These are phyloP conservation scores for Nannochloris sp. DNA, from an alignment of 139 green algal species.

Conservation along the genomic window DNA sequence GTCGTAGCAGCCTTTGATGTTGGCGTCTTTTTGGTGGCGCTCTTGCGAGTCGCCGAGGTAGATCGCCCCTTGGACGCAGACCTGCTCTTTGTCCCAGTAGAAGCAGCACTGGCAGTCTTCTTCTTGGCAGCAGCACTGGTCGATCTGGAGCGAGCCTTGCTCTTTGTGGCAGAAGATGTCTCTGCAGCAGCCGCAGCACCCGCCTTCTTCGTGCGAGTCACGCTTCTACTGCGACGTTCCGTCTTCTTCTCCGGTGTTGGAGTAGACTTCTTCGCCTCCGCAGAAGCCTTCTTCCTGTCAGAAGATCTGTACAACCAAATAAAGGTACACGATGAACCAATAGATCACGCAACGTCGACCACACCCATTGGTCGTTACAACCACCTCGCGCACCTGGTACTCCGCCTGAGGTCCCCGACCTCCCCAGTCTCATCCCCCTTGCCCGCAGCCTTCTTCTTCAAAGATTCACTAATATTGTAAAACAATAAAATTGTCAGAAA, in stretches of 20 bases:
- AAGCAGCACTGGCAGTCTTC: too few species aligned
- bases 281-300: neutral
- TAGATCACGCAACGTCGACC: too few species aligned
- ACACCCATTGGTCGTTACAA: neutral
- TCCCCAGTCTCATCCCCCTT: slow-evolving; percentile 4
- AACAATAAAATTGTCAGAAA: slow-evolving; percentile 10
- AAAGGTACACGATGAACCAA: neutral
- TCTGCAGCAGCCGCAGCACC: neutral
- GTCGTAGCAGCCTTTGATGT: too few species aligned
- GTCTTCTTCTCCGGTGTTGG: too few species aligned
- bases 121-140: neutral
- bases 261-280: neutral
- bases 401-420: slow-evolving; percentile 10
- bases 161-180: neutral
- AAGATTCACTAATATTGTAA: neutral
- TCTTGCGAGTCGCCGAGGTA: too few species aligned
- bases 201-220: too few species aligned
- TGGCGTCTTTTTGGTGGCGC: too few species aligned
- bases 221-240: too few species aligned
- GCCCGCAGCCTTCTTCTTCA: neutral
- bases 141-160: neutral
- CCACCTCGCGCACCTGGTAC: slow-evolving; percentile 7
- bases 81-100: too few species aligned
- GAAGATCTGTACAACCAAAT: neutral
- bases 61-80: too few species aligned